Conservation (phyloP, 139 green algal genomes). For the Spirogloea muscicola region DNA sequence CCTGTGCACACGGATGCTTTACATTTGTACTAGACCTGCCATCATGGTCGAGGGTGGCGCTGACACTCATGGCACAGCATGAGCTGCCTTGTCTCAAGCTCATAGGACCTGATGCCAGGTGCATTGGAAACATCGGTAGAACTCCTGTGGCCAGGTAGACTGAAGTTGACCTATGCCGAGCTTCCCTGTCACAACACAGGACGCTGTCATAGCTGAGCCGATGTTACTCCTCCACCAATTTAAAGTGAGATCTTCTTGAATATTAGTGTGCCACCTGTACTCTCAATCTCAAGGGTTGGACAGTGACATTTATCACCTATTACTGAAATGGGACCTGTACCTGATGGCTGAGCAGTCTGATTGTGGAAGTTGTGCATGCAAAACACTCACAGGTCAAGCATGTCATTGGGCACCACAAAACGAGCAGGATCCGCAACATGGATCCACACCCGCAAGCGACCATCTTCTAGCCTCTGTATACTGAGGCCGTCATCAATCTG, state of each 20-base stretch:
- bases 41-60: constrained; percentile 54
- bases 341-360: too few relatives aligned
- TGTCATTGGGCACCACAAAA: constrained; percentile 52
- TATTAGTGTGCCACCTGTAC: not conserved
- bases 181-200: constrained; percentile 52
- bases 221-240: not conserved
- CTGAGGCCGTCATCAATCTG: constrained; percentile 76
- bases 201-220: not conserved
- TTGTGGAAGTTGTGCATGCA: not conserved
- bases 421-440: constrained; percentile 83
- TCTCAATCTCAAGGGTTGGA: too few relatives aligned
- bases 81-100: constrained; percentile 54
- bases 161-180: constrained; percentile 54
- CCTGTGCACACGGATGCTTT: not conserved
- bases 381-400: constrained; percentile 55
- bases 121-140: constrained; percentile 78
- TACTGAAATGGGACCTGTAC: too few relatives aligned
- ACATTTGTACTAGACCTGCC: constrained; percentile 41
- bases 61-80: constrained; percentile 59
- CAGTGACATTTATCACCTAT: too few relatives aligned
- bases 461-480: constrained; percentile 56
- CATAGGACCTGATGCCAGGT: constrained; percentile 73
- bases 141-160: constrained; percentile 77
- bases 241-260: not conserved
- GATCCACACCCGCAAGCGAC: constrained; percentile 70